Evolutionary conservation across 345 rosid genomes (phyloP).

Genomic region (Citrus maxima): DNA sequence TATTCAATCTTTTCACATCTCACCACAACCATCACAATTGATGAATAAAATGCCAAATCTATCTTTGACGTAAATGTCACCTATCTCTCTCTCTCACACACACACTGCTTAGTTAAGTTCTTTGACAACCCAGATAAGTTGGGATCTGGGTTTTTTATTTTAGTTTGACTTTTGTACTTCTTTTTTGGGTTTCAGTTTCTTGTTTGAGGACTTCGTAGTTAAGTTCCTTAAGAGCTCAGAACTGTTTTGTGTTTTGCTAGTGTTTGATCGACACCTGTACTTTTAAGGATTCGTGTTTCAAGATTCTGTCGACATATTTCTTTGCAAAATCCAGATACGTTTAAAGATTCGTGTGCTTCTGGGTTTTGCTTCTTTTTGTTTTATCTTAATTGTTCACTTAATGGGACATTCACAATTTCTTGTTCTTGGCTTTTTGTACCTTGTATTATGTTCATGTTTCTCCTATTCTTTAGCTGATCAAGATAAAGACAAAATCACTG

Average conservation of each 20-base stretch:
- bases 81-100: background rate
- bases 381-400: constrained; percentile 12
- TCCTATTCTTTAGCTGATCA: constrained; percentile 41
- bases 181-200: background rate
- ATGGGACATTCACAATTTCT: constrained; percentile 35
- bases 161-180: background rate
- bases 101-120: background rate
- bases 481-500: constrained; percentile 51
- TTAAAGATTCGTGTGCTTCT: constrained; percentile 23
- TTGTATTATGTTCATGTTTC: constrained; percentile 21
- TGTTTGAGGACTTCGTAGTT: background rate
- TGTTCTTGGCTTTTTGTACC: constrained; percentile 19
- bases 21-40: constrained; percentile 12
- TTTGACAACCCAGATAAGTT: constrained; percentile 10
- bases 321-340: constrained; percentile 16
- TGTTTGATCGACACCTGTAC: background rate
- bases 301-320: background rate
- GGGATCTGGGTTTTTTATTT: constrained; percentile 15
- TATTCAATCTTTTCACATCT: constrained; percentile 12
- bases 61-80: background rate
- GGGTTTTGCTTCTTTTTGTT: constrained; percentile 21
- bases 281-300: background rate
- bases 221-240: background rate
- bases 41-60: constrained; percentile 6
- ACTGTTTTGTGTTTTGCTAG: background rate